Conservation (phyloP, 495 filamentous ascomycete species). For the Talaromyces wortmannii region DNA sequence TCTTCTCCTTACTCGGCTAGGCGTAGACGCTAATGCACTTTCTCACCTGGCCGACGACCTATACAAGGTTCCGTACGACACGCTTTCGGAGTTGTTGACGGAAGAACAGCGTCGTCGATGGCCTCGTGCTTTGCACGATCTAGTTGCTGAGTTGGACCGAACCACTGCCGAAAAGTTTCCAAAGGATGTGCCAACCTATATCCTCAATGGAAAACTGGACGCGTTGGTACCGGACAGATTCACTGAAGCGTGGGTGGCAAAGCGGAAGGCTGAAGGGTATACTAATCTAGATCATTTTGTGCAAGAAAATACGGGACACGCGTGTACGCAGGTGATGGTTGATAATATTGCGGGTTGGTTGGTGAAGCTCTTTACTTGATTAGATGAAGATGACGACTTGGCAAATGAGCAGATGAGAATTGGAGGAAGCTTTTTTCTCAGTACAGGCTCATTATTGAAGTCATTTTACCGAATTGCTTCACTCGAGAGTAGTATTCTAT, state of each 20-base stretch:
- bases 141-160: neutral
- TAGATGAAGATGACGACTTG: no score
- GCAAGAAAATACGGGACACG: slow-evolving; percentile 3
- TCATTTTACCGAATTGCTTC: no score
- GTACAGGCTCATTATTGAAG: no score
- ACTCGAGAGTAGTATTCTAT: no score
- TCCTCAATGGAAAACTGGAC: slow-evolving; percentile 1
- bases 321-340: slow-evolving; percentile 1
- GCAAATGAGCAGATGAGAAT: no score
- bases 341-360: slow-evolving; percentile 1
- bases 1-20: neutral
- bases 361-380: neutral
- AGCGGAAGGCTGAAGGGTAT: neutral
- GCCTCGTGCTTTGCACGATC: neutral
- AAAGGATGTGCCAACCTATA: slow-evolving; percentile 1
- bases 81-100: neutral
- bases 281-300: slow-evolving; percentile 1
- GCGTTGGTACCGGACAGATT: slow-evolving; percentile 1
- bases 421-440: no score
- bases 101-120: neutral
- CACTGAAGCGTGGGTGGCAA: neutral
- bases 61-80: neutral
- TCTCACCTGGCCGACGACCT: neutral
- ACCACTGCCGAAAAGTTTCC: neutral
- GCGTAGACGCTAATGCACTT: neutral